Evolutionary conservation across 208 protist species (phyloP).

Genomic region (Wallacemonas sp.): DNA sequence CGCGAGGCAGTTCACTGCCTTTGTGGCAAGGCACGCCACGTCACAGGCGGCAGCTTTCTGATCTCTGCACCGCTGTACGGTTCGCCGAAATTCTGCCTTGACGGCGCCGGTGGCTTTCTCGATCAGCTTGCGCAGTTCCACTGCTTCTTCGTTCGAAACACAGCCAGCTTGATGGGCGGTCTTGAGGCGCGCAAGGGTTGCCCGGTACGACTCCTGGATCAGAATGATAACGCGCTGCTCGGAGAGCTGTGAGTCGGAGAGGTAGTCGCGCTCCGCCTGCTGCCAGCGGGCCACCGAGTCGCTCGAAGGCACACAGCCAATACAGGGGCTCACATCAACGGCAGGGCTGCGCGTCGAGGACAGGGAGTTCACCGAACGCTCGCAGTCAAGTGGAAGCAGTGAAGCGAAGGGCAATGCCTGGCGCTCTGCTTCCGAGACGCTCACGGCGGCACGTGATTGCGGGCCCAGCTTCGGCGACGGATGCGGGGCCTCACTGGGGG

Average conservation of each 20-base stretch:
- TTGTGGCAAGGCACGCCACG: slow-evolving; percentile 28
- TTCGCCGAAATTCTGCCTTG: slow-evolving; percentile 50
- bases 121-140: slow-evolving; percentile 11
- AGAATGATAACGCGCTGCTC: slow-evolving; percentile 49
- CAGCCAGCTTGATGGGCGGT: neutral
- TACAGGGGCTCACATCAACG: slow-evolving; percentile 7
- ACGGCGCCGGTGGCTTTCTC: slow-evolving; percentile 17
- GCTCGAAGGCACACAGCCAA: neutral
- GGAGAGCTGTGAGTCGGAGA: slow-evolving; percentile 30
- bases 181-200: slow-evolving; percentile 21
- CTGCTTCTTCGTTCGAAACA: slow-evolving; percentile 14
- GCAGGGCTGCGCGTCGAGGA: slow-evolving; percentile 10
- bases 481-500: neutral
- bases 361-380: neutral
- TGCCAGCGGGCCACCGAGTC: slow-evolving; percentile 29
- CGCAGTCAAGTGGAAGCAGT: neutral
- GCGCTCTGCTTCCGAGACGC: neutral
- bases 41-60: slow-evolving; percentile 17
- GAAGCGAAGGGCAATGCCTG: neutral
- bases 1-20: slow-evolving; percentile 45
- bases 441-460: neutral
- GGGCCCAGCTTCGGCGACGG: neutral
- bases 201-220: slow-evolving; percentile 46
- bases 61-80: slow-evolving; percentile 32
- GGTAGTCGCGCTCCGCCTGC: slow-evolving; percentile 35